Conservation (phyloP, 352 stramenopile genomes). For the Saprolegnia parasitica region DNA sequence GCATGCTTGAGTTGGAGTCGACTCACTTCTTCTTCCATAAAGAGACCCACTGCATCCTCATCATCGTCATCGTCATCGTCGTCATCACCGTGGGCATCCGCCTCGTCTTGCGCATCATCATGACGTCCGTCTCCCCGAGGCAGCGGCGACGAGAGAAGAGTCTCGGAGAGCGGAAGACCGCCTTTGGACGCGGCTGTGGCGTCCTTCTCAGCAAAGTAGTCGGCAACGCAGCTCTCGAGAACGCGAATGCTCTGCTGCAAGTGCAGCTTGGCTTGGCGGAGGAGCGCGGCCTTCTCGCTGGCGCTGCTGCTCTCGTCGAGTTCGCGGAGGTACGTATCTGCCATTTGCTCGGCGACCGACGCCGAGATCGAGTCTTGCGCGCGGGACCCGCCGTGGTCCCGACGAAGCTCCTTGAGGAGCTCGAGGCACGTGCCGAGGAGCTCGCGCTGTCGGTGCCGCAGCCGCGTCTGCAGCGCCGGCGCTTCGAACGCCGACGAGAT, state of each 20-base stretch:
- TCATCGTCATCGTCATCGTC: conserved; percentile 33
- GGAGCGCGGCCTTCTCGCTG: conserved; percentile 24
- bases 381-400: conserved; percentile 40
- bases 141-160: not conserved
- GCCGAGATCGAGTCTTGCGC: conserved; percentile 72
- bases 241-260: conserved; percentile 60
- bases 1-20: conserved; percentile 72
- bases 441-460: conserved; percentile 70
- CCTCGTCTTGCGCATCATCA: too few species aligned
- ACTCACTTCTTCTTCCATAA: conserved; percentile 73
- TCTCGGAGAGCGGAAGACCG: not conserved
- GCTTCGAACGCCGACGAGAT: conserved; percentile 52
- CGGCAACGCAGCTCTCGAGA: conserved; percentile 63
- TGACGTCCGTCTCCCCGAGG: not conserved
- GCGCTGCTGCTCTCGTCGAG: not conserved
- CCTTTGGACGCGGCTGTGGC: not conserved
- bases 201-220: conserved; percentile 34
- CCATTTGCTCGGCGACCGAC: conserved; percentile 73
- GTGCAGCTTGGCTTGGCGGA: conserved; percentile 59
- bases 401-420: conserved; percentile 64
- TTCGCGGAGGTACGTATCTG: conserved; percentile 74
- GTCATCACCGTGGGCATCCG: too few species aligned
- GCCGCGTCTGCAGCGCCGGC: conserved; percentile 52
- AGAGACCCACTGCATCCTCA: conserved; percentile 48
- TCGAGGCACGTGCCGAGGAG: conserved; percentile 69